phyloP scores from a whole-genome alignment of 139 green algal genomes.

The Asterochloris erici region DNA sequence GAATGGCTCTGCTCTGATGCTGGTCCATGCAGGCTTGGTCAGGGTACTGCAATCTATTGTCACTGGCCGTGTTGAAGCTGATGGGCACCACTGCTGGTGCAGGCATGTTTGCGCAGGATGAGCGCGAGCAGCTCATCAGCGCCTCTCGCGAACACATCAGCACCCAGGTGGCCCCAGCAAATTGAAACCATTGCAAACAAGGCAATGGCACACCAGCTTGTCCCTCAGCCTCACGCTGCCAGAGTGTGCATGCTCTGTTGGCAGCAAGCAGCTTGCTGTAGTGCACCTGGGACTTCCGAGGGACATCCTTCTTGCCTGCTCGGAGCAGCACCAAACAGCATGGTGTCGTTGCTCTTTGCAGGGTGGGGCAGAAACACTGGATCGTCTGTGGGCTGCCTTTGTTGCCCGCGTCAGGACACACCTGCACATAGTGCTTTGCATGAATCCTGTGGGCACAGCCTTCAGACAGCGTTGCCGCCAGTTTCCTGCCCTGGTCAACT shows the following conservation, averaged over 20 bases:
- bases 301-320: not conserved
- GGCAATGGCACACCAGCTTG: too few species aligned
- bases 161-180: too few species aligned
- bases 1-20: too few species aligned
- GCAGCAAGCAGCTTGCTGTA: not conserved
- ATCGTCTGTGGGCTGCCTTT: slow-evolving; percentile 54
- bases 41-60: too few species aligned
- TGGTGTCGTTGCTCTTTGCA: slow-evolving; percentile 2
- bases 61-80: too few species aligned
- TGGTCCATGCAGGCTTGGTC: too few species aligned
- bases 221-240: too few species aligned
- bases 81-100: not conserved
- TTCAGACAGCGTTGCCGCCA: slow-evolving; percentile 73
- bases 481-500: slow-evolving; percentile 83
- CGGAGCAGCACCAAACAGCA: slow-evolving; percentile 7
- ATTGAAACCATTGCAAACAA: too few species aligned
- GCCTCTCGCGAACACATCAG: not conserved
- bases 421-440: slow-evolving; percentile 81
- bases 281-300: not conserved
- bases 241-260: too few species aligned
- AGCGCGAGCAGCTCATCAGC: slow-evolving; percentile 57
- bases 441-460: slow-evolving; percentile 75
- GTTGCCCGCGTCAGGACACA: slow-evolving; percentile 50
- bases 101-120: slow-evolving; percentile 67
- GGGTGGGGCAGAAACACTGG: slow-evolving; percentile 34